These are phyloP conservation scores for Boletus rubropictus DNA, from an alignment of 768 basidiomycete genomes.

Conservation along the genomic window DNA sequence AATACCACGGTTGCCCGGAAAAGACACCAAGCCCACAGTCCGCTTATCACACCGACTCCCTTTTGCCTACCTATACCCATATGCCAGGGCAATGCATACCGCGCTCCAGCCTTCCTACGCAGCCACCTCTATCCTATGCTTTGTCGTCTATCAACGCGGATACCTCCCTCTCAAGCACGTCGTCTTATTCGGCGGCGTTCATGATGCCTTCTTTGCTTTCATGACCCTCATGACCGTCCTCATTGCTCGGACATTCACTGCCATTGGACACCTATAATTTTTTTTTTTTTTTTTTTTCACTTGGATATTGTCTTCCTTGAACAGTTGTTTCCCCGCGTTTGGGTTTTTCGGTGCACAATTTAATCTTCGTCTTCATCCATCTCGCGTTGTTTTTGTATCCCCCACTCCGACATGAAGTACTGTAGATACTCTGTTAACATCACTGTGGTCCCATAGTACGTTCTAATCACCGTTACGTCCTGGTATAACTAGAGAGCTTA, in stretches of 20 bases:
- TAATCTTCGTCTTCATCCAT: constrained; percentile 19
- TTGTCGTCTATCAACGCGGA: constrained; percentile 35
- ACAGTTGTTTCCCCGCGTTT: constrained; percentile 13
- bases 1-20: constrained; percentile 31
- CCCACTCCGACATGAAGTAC: constrained; percentile 18
- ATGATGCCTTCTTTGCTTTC: constrained; percentile 31
- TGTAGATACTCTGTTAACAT: constrained; percentile 31
- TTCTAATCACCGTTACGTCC: constrained; percentile 31
- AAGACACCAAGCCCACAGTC: constrained; percentile 25
- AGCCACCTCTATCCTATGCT: constrained; percentile 40
- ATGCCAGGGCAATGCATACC: constrained; percentile 33
- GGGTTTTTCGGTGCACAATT: constrained; percentile 10
- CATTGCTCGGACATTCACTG: constrained; percentile 17
- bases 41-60: constrained; percentile 27
- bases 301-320: constrained; percentile 30
- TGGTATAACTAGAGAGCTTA: constrained; percentile 45
- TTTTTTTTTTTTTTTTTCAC: constrained; percentile 11
- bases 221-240: constrained; percentile 27
- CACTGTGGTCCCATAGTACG: constrained; percentile 24
- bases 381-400: constrained; percentile 20
- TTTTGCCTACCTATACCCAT: constrained; percentile 29
- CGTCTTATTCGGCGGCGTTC: constrained; percentile 28
- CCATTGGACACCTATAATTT: constrained; percentile 21
- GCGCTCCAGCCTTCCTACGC: constrained; percentile 27
- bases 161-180: constrained; percentile 16